Evolutionary conservation across 768 basidiomycete genomes (phyloP).

Genomic region (Mycena galericulata): DNA sequence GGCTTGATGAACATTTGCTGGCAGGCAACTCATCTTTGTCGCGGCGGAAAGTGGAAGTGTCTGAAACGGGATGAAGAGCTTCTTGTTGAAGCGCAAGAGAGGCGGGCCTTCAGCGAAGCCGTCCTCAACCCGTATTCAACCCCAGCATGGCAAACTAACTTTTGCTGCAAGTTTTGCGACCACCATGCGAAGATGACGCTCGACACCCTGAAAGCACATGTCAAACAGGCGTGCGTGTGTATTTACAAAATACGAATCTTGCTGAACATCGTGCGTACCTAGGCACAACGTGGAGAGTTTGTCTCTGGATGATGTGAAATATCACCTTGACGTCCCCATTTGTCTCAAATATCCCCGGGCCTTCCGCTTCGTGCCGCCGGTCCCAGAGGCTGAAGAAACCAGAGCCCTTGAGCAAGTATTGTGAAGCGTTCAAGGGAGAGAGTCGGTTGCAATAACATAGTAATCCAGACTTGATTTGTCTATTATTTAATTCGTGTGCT

Average conservation of each 20-base stretch:
- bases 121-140: background rate
- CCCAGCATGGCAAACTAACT: background rate
- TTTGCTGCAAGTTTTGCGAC: constrained; percentile 18
- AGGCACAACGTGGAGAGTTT: constrained; percentile 9
- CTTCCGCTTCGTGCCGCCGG: constrained; percentile 10
- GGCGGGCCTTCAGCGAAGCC: background rate
- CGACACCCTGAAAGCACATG: background rate
- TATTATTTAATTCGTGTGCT: too few relatives aligned
- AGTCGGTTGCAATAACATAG: too few relatives aligned
- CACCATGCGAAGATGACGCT: background rate
- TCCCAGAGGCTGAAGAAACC: background rate
- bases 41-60: constrained; percentile 18
- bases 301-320: background rate
- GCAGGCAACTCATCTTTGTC: constrained; percentile 8
- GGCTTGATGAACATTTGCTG: background rate
- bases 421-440: too few relatives aligned
- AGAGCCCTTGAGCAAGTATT: background rate
- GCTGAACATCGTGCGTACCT: background rate
- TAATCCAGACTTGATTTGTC: too few relatives aligned
- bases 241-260: background rate
- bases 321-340: background rate
- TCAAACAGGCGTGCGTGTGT: constrained; percentile 6
- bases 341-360: background rate
- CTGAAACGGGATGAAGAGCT: constrained; percentile 15
- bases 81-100: constrained; percentile 9